These are phyloP conservation scores for Linnemannia zychae DNA, from an alignment of 192 early-diverging fungal genomes.

Conservation along the genomic window DNA sequence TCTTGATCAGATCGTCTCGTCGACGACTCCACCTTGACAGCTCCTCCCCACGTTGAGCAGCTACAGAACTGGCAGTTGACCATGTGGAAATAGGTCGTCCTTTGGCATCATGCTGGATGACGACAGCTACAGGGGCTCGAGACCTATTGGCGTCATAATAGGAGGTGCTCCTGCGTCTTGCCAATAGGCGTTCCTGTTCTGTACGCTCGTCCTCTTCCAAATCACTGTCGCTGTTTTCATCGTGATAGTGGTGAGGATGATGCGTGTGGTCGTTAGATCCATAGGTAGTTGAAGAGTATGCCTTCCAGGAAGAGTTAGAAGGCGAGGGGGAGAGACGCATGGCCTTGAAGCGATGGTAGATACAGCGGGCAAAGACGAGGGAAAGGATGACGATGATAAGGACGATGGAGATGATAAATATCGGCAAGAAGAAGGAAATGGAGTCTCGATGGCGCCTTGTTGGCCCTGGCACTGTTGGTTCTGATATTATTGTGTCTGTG, in stretches of 20 bases:
- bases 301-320: slow-evolving; percentile 26
- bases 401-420: slow-evolving; percentile 27
- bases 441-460: slow-evolving; percentile 19
- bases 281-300: slow-evolving; percentile 4
- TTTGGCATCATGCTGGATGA: slow-evolving; percentile 37
- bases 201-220: slow-evolving; percentile 5
- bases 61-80: slow-evolving; percentile 51
- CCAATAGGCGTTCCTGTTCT: slow-evolving; percentile 35
- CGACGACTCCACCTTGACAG: slow-evolving; percentile 41
- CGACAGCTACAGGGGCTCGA: slow-evolving; percentile 43
- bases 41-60: slow-evolving; percentile 47
- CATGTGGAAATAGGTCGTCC: slow-evolving; percentile 51
- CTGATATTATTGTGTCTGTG: not conserved
- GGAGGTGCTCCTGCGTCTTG: slow-evolving; percentile 41
- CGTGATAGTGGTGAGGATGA: not conserved
- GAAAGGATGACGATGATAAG: slow-evolving; percentile 27
- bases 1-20: slow-evolving; percentile 50
- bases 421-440: slow-evolving; percentile 35
- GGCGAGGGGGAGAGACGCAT: slow-evolving; percentile 19
- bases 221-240: not conserved
- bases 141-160: slow-evolving; percentile 52
- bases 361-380: slow-evolving; percentile 29
- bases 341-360: slow-evolving; percentile 40
- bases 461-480: not conserved
- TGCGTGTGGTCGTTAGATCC: not conserved